A percentile compares a stretch with the other conserved stretches of the same genome.
phyloP scores from a whole-genome alignment of 768 basidiomycete species.

The Lyophyllum semitale region DNA sequence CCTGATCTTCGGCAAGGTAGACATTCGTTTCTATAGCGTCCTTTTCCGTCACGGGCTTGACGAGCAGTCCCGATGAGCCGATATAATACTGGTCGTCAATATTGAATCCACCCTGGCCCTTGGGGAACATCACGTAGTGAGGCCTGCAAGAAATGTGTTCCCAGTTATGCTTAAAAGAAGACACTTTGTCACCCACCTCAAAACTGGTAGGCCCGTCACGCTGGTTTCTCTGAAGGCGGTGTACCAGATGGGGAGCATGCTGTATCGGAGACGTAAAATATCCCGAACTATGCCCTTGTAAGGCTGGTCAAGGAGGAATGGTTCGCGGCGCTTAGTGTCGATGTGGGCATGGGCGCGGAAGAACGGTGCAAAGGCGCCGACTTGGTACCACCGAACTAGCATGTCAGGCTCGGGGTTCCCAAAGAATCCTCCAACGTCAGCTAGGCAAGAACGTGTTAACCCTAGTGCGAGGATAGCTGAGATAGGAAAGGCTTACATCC shows the following conservation, averaged over 20 bases:
- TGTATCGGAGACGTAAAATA: slow-evolving; percentile 79
- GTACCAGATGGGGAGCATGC: slow-evolving; percentile 92
- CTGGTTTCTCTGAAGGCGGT: slow-evolving; percentile 94
- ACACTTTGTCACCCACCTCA: slow-evolving; percentile 54
- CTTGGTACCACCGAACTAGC: slow-evolving; percentile 96
- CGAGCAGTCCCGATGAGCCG: slow-evolving; percentile 83
- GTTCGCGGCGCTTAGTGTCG: slow-evolving; percentile 96
- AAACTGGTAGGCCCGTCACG: slow-evolving; percentile 76
- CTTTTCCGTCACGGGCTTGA: slow-evolving; percentile 85
- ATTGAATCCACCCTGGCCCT: slow-evolving; percentile 81
- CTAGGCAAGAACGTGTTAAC: slow-evolving; percentile 40
- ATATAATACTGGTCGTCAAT: slow-evolving; percentile 96
- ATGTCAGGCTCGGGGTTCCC: slow-evolving; percentile 94
- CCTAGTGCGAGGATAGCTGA: not conserved
- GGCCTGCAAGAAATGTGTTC: slow-evolving; percentile 56
- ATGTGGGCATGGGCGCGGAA: slow-evolving; percentile 98
- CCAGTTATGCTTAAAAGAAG: not conserved
- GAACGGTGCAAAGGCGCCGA: slow-evolving; percentile 94
- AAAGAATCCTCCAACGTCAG: slow-evolving; percentile 99
- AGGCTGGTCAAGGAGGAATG: slow-evolving; percentile 88
- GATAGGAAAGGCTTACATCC: slow-evolving; percentile 65
- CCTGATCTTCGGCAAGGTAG: slow-evolving; percentile 88
- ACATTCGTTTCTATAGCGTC: slow-evolving; percentile 70
- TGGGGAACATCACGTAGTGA: slow-evolving; percentile 94
- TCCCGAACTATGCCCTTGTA: slow-evolving; percentile 83